phyloP scores from a whole-genome alignment of 2,329 filamentous ascomycete species.

The Aspergillus pseudonomiae region DNA sequence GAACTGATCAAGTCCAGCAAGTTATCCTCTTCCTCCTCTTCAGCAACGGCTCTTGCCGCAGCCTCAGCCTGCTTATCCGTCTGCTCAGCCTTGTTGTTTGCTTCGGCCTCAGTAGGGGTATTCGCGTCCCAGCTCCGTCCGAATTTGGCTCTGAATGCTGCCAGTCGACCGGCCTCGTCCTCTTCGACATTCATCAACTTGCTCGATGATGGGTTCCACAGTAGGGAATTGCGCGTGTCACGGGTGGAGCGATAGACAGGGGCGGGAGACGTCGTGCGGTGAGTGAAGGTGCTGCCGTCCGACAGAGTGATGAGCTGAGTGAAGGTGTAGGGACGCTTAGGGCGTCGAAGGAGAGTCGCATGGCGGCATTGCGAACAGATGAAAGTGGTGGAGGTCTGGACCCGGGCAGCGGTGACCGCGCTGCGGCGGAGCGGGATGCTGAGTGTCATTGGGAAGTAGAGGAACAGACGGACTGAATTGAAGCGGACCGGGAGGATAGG shows the following conservation, averaged over 20 bases:
- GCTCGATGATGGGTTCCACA: constrained; percentile 87
- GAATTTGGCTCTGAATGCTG: constrained; percentile 82
- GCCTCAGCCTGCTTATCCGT: constrained; percentile 34
- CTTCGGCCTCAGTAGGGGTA: constrained; percentile 35
- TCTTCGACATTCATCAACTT: constrained; percentile 86
- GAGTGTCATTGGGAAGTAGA: constrained; percentile 35
- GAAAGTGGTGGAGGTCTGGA: constrained; percentile 40
- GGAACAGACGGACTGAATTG: neutral
- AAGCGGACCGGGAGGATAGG: neutral
- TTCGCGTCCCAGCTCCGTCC: constrained; percentile 78
- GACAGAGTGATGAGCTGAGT: constrained; percentile 94
- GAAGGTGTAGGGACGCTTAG: constrained; percentile 93
- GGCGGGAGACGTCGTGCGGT: constrained; percentile 54
- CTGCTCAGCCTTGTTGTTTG: constrained; percentile 20
- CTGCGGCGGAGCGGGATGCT: constrained; percentile 40
- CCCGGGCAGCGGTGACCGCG: constrained; percentile 29
- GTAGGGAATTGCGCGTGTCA: constrained; percentile 83
- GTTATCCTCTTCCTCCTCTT: constrained; percentile 54
- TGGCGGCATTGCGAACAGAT: constrained; percentile 68
- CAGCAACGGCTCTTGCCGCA: constrained; percentile 43
- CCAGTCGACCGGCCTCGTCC: constrained; percentile 89
- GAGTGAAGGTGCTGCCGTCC: constrained; percentile 77
- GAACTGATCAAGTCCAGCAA: constrained; percentile 61
- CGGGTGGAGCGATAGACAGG: constrained; percentile 68
- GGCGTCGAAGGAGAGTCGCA: constrained; percentile 82